These are phyloP conservation scores for Darksidea phi DNA, from an alignment of 495 filamentous ascomycete species.

Conservation along the genomic window DNA sequence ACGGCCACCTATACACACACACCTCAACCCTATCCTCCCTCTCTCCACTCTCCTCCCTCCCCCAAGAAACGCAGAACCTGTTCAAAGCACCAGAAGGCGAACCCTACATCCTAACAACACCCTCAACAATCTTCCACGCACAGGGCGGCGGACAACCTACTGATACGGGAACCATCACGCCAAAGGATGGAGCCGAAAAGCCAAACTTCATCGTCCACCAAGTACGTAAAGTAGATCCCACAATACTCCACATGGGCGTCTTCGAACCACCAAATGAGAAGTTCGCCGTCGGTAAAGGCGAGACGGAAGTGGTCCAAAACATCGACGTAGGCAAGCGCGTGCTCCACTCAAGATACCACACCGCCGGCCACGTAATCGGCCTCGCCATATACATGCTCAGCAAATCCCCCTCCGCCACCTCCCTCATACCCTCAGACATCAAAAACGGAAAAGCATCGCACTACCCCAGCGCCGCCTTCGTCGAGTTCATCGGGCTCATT, in stretches of 20 bases:
- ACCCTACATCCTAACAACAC: slow-evolving; percentile 53
- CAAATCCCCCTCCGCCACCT: not conserved
- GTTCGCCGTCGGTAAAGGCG: slow-evolving; percentile 38
- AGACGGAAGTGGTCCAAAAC: slow-evolving; percentile 47
- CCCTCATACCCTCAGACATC: slow-evolving; percentile 46
- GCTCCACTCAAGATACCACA: slow-evolving; percentile 62
- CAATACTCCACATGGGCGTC: slow-evolving; percentile 59
- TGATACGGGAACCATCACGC: slow-evolving; percentile 55
- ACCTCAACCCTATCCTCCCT: slow-evolving; percentile 49
- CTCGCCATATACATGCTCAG: slow-evolving; percentile 54
- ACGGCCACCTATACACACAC: slow-evolving; percentile 50
- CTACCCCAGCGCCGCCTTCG: slow-evolving; percentile 58
- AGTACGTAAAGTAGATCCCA: slow-evolving; percentile 49
- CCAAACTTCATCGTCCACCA: slow-evolving; percentile 50
- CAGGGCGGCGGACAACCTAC: slow-evolving; percentile 67
- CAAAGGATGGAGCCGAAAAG: slow-evolving; percentile 4
- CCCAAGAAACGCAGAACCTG: slow-evolving; percentile 49
- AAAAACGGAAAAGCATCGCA: slow-evolving; percentile 64
- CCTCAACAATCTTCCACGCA: slow-evolving; percentile 64
- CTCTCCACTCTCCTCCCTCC: slow-evolving; percentile 48
- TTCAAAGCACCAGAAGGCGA: slow-evolving; percentile 53
- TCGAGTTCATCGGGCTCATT: slow-evolving; percentile 61
- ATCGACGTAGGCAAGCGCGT: slow-evolving; percentile 56
- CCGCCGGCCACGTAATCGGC: slow-evolving; percentile 64
- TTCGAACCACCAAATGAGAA: slow-evolving; percentile 40